A percentile compares a stretch with the other conserved stretches of the same genome.
Conservation (phyloP, 2,329 filamentous ascomycete genomes). For the Fusarium tanahbumbuense region DNA sequence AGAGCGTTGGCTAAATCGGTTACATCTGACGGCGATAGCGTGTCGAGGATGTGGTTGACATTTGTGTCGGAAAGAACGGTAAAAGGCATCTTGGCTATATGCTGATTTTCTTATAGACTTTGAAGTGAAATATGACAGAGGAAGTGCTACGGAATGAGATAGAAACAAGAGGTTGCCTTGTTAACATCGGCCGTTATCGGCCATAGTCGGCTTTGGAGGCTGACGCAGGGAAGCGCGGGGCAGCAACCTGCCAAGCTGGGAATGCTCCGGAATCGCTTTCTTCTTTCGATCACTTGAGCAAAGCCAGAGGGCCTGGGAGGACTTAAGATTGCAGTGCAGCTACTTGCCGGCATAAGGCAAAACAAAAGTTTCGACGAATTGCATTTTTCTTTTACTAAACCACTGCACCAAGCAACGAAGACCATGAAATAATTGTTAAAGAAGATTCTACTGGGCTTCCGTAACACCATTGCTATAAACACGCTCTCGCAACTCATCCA, state of each 20-base stretch:
- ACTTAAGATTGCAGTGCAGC: too few relatives aligned
- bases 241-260: background rate
- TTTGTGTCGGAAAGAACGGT: slow-evolving; percentile 43
- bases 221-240: background rate
- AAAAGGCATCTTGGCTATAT: slow-evolving; percentile 30
- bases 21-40: slow-evolving; percentile 33
- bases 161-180: too few relatives aligned
- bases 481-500: background rate
- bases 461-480: background rate
- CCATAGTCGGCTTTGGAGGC: background rate
- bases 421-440: too few relatives aligned
- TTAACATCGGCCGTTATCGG: background rate
- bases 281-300: too few relatives aligned
- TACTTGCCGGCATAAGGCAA: too few relatives aligned
- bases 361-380: too few relatives aligned
- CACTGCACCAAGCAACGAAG: too few relatives aligned
- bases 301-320: too few relatives aligned
- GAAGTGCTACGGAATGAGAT: background rate
- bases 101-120: too few relatives aligned
- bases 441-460: background rate
- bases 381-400: too few relatives aligned
- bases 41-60: slow-evolving; percentile 38
- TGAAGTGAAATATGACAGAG: background rate
- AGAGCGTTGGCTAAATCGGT: slow-evolving; percentile 31
- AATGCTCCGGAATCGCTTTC: background rate